Conservation (phyloP, 768 basidiomycete species). For the Lactifluus echinatus region DNA sequence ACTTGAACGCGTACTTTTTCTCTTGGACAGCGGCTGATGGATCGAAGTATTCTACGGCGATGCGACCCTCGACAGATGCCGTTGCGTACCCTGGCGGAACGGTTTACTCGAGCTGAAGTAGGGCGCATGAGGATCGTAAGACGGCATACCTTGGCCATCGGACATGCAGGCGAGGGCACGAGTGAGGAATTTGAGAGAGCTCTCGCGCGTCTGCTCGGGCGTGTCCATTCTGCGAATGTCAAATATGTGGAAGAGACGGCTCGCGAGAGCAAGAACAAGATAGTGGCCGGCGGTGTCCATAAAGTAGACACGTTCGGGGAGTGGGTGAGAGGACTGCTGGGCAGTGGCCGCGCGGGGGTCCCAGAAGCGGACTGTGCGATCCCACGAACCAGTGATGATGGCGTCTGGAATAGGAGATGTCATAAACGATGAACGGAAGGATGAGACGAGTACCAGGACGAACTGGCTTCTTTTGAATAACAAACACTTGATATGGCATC, state of each 20-base stretch:
- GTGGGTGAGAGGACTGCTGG: slow-evolving; percentile 49
- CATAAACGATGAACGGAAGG: neutral
- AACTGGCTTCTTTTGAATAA: slow-evolving; percentile 58
- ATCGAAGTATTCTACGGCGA: slow-evolving; percentile 96
- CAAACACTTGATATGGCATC: slow-evolving; percentile 74
- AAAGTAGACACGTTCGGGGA: slow-evolving; percentile 81
- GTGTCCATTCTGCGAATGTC: slow-evolving; percentile 71
- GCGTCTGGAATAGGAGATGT: slow-evolving; percentile 36
- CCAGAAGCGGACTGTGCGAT: slow-evolving; percentile 81
- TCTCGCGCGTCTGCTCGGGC: slow-evolving; percentile 77
- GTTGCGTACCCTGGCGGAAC: slow-evolving; percentile 70
- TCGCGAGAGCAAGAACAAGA: slow-evolving; percentile 90
- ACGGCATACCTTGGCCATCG: slow-evolving; percentile 67
- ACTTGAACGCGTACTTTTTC: slow-evolving; percentile 95
- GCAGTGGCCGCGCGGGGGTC: slow-evolving; percentile 59
- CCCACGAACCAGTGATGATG: slow-evolving; percentile 88
- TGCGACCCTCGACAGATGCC: slow-evolving; percentile 89
- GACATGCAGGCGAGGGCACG: slow-evolving; percentile 86
- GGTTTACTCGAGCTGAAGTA: neutral
- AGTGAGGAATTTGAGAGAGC: slow-evolving; percentile 93
- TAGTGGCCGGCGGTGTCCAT: slow-evolving; percentile 71
- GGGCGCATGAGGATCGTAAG: neutral
- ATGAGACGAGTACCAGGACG: slow-evolving; percentile 22
- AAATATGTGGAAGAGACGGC: slow-evolving; percentile 82
- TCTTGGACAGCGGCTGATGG: slow-evolving; percentile 68